phyloP scores from a whole-genome alignment of 2,329 filamentous ascomycete genomes.

The Colletotrichum tanaceti region DNA sequence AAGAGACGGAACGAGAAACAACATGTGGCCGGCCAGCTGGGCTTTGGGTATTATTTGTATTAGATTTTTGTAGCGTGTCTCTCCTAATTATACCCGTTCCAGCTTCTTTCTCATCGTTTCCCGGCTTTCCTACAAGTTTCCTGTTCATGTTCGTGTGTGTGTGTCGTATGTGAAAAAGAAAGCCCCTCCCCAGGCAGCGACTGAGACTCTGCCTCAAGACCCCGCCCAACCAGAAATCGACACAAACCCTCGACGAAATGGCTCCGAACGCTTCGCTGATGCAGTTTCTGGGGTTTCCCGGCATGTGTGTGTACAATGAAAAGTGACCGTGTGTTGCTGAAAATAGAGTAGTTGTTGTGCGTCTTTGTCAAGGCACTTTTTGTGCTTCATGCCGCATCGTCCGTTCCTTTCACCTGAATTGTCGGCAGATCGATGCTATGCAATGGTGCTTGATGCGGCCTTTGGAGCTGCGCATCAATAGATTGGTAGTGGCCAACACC shows the following conservation, averaged over 20 bases:
- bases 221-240: conserved; percentile 29
- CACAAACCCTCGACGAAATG: conserved; percentile 30
- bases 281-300: conserved; percentile 41
- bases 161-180: conserved; percentile 1
- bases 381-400: conserved; percentile 8
- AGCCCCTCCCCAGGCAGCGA: conserved; percentile 1
- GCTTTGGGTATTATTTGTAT: conserved; percentile 35
- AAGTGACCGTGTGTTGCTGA: conserved; percentile 19
- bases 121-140: conserved; percentile 6
- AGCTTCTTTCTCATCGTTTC: conserved; percentile 9
- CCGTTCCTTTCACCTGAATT: neutral
- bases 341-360: conserved; percentile 8
- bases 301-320: conserved; percentile 4
- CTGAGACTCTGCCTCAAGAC: conserved; percentile 13
- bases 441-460: conserved; percentile 1
- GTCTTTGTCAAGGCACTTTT: neutral
- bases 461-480: conserved; percentile 1
- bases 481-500: conserved; percentile 1
- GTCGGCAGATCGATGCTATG: neutral
- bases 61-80: conserved; percentile 23
- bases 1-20: neutral
- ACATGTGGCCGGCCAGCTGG: neutral
- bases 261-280: conserved; percentile 43
- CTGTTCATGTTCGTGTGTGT: conserved; percentile 28
- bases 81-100: conserved; percentile 4